Evolutionary conservation across 352 stramenopile species (phyloP), one percentile per base, ranked within the genome.

Genomic region (Nothophytophthora sp.): DNA sequence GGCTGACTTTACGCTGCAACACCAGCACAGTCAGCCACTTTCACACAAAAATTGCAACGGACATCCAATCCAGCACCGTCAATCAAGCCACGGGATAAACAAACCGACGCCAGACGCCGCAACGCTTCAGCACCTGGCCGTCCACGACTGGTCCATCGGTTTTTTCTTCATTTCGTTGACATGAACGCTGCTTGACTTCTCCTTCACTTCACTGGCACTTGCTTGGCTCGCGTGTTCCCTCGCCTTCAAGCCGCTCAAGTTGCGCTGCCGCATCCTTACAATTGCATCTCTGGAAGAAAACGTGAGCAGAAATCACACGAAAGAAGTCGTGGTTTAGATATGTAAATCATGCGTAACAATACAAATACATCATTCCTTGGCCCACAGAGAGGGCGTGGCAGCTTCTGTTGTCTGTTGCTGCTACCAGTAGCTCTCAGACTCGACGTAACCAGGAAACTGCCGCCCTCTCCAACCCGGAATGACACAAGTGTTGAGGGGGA

Each of bases 221-320:
- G 46, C 37, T 59, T 49, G 44, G 38, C 53, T 7, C 28, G 25
- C 16, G 13, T 38, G 47, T 61, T 25, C 59, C 13, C 49, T 30
- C 48, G 36, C 43, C 36, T 48, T 55, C 57, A 63, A 73, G 67
- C 49, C 44, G 55, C 60, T 72, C 69, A 66, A 49, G 46, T 63
- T 63, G 63, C 38, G 65, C 42, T 33, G 52, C 28, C 40, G 43
- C 44, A 36, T 57, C 48, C 62, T 46, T 73, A 76, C 34, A 76
- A 62, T 46, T 76, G 62, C 66, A 70, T 76, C 48, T 73, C 66
- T 76, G 32, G 22, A 32, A 36, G 36, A 36, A 43, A 51, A 48
- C 15, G 23, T 63, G 24, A 20, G 49, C 33, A 56, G 10, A 60
- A 55, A 63, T 32, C 45, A 32, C 50, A 69, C 11, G 58, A 46